These are phyloP conservation scores for Exidia glandulosa DNA, from an alignment of 768 basidiomycete species.

Conservation along the genomic window DNA sequence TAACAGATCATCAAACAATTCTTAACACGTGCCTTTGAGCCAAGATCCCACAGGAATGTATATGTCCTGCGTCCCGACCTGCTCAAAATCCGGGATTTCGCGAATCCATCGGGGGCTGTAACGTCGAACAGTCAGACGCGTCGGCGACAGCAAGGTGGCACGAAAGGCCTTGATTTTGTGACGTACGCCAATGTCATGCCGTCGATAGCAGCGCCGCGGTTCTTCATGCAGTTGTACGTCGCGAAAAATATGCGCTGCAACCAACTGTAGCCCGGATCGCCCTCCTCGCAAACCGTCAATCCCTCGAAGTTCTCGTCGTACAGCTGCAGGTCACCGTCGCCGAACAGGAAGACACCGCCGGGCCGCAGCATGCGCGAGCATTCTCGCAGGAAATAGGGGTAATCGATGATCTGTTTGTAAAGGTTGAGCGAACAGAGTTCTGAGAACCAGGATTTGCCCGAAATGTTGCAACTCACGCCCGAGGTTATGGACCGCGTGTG, in stretches of 20 bases:
- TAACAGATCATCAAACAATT: neutral
- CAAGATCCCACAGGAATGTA: conserved; percentile 23
- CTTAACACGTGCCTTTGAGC: conserved; percentile 15
- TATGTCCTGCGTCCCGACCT: conserved; percentile 21
- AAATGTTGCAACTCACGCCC: conserved; percentile 14
- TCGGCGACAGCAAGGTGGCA: neutral
- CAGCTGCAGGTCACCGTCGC: conserved; percentile 23
- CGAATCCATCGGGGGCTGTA: conserved; percentile 6
- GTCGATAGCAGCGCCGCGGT: conserved; percentile 8
- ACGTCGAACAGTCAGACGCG: conserved; percentile 15
- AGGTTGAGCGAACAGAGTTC: neutral
- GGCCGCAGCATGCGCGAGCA: conserved; percentile 17
- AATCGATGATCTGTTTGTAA: conserved; percentile 22
- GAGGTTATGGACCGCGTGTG: conserved; percentile 20
- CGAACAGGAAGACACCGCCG: conserved; percentile 19
- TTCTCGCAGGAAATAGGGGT: conserved; percentile 16
- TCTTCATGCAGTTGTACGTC: conserved; percentile 22
- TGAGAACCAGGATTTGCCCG: neutral
- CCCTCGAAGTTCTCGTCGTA: conserved; percentile 19
- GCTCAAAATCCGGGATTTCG: conserved; percentile 9
- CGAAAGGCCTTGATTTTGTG: neutral
- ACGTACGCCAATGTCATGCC: neutral
- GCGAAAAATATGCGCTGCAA: conserved; percentile 18
- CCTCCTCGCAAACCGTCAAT: conserved; percentile 14
- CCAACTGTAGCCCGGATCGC: conserved; percentile 15